phyloP scores from a whole-genome alignment of 139 green algal species.

The Closterium sp. region DNA sequence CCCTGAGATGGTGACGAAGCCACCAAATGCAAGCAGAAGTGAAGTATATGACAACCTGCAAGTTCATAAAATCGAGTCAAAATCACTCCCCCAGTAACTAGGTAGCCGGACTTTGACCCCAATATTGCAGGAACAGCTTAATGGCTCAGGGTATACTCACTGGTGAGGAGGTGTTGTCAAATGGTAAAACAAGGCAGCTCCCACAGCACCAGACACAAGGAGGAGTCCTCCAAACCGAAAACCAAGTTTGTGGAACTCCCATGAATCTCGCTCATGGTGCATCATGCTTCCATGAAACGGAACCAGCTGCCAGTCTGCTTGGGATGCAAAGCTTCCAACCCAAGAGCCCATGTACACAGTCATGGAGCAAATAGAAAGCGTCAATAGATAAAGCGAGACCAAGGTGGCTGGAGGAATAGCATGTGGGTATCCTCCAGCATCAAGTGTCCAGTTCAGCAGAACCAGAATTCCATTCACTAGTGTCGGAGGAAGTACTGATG shows the following conservation, averaged over 20 bases:
- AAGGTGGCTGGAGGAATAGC: not conserved
- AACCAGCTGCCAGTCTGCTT: not conserved
- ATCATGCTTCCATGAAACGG: not conserved
- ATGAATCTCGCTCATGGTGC: not conserved
- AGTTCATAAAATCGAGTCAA: not conserved
- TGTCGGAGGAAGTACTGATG: not conserved
- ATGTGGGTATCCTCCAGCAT: not conserved
- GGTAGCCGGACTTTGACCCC: no score
- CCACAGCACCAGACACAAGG: not conserved
- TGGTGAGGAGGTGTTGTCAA: not conserved
- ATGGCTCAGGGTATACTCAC: not conserved
- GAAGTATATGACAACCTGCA: not conserved
- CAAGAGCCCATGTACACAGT: not conserved
- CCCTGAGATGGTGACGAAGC: not conserved
- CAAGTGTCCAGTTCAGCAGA: not conserved
- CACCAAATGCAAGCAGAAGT: not conserved
- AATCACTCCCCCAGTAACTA: not conserved
- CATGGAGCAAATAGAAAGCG: not conserved
- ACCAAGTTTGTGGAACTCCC: not conserved
- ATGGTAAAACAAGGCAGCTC: not conserved
- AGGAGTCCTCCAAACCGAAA: not conserved
- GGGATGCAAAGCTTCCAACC: not conserved
- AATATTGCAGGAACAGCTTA: not conserved
- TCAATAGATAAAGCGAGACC: not conserved
- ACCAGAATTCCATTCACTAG: not conserved